Evolutionary conservation across 1,139 yeast species (phyloP).

Genomic region (Arxiozyma telluris): DNA sequence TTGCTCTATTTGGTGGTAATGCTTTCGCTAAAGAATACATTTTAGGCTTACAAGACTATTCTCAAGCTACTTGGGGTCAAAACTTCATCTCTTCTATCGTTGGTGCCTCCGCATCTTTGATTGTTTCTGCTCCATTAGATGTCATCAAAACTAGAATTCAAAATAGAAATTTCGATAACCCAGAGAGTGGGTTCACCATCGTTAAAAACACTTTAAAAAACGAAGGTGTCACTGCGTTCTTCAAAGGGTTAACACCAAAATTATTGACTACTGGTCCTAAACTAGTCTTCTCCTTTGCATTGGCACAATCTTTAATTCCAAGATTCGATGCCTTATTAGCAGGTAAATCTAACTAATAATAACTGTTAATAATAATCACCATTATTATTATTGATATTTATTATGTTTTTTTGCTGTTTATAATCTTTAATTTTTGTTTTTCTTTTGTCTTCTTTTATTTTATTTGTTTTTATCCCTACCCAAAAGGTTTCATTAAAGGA

Average conservation of each 20-base stretch:
- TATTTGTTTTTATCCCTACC: no score
- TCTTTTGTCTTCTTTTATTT: background rate
- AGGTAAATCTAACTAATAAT: conserved; percentile 3
- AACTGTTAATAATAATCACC: background rate
- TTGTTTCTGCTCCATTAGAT: conserved; percentile 95
- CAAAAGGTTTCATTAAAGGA: no score
- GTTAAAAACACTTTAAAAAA: conserved; percentile 86
- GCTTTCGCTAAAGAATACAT: conserved; percentile 97
- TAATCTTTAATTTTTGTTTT: no score
- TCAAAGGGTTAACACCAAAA: conserved; percentile 95
- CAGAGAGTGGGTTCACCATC: conserved; percentile 87
- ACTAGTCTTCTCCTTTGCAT: conserved; percentile 89
- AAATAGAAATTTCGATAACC: conserved; percentile 90
- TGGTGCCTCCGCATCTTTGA: conserved; percentile 95
- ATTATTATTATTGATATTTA: background rate
- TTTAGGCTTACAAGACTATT: conserved; percentile 75
- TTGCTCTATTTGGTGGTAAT: conserved; percentile 95
- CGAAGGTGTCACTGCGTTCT: conserved; percentile 85
- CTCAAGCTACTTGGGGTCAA: conserved; percentile 88
- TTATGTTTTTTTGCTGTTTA: background rate
- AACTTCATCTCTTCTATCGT: conserved; percentile 92
- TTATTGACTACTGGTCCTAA: conserved; percentile 96
- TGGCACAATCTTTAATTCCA: conserved; percentile 94
- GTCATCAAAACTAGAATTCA: conserved; percentile 98
- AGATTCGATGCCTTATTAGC: conserved; percentile 68